Evolutionary conservation across 257 asterid species (phyloP), one percentile per base, ranked within the genome.

Genomic region (Solanum tarapatanum): DNA sequence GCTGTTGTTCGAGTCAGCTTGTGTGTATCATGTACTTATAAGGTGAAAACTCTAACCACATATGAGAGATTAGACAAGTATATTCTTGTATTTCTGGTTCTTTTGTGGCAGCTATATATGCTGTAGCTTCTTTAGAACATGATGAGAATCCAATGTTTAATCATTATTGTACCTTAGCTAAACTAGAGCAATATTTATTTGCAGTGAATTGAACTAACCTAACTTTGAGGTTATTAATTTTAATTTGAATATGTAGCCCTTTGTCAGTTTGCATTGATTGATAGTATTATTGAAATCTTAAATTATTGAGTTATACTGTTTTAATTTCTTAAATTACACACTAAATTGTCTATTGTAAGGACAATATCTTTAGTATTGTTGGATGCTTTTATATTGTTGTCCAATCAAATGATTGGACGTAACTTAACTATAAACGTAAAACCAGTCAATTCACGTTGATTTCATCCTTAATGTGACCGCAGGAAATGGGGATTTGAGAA

Each of bases 401-500:
- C 58, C 7, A 48, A 55, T 55, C 10, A 6, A 51, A 51, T 51
- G 62, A 17, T 51, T 51, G 62, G 55, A 1, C 6, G 17, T 12
- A 51, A 51, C 62, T 2, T 45, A 58, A 58, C 9, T 23, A 11
- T 62, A 62, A 58, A 75, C 16, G 0, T 26, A 24, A 37, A 13
- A 17, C 69, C 3, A 19, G 70, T 80, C 80, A 11, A 33, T 70
- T 64, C 23, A 35, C 0, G 48, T 35, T 35, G 48, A 74, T 35
- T 74, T 36, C 23, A 51, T 51, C 45, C 16, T 37, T 17, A 41
- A 41, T 43, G 14, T 26, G 3, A 13, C 0, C 82, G 69, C 83
- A 95, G 98, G 93, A 94, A 95, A 90, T 95, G 98, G 98, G 98
- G 98, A 74, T 94, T 95, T 73, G 98, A 95, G 94, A 95, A 95